Conservation (phyloP, 371 early-diverging fungal species). For the Dichotomocladium elegans region DNA sequence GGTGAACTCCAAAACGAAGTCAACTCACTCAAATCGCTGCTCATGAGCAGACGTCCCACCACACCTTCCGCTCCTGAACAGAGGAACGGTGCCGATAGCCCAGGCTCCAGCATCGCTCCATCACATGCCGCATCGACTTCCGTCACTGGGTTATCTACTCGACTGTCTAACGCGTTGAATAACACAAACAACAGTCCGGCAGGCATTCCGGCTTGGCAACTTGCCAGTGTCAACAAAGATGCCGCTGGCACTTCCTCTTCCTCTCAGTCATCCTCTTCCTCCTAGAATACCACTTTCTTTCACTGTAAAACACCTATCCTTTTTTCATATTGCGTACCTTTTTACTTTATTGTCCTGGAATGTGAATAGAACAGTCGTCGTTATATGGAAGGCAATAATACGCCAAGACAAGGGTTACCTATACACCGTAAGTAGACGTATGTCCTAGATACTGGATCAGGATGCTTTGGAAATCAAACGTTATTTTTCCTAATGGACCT, state of each 20-base stretch:
- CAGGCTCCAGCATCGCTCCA: not conserved
- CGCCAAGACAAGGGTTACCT: no score
- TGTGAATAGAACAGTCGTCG: no score
- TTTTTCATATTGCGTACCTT: no score
- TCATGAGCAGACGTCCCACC: slow-evolving; percentile 69
- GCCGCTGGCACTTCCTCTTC: not conserved
- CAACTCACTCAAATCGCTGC: slow-evolving; percentile 84
- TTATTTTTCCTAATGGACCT: no score
- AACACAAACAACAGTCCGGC: not conserved
- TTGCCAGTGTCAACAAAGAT: not conserved
- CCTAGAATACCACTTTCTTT: no score
- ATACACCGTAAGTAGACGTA: no score
- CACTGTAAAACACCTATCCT: no score
- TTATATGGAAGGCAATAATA: no score
- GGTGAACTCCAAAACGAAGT: slow-evolving; percentile 90
- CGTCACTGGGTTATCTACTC: not conserved
- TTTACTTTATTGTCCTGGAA: no score
- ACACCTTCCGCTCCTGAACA: not conserved
- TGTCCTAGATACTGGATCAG: no score
- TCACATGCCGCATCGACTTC: not conserved
- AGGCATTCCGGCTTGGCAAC: slow-evolving; percentile 7
- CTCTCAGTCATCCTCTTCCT: no score
- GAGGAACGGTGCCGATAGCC: not conserved
- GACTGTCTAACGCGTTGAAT: slow-evolving; percentile 1
- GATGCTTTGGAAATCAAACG: no score